Conservation (phyloP, 169 alveolate genomes). For the Cryptosporidium canis region DNA sequence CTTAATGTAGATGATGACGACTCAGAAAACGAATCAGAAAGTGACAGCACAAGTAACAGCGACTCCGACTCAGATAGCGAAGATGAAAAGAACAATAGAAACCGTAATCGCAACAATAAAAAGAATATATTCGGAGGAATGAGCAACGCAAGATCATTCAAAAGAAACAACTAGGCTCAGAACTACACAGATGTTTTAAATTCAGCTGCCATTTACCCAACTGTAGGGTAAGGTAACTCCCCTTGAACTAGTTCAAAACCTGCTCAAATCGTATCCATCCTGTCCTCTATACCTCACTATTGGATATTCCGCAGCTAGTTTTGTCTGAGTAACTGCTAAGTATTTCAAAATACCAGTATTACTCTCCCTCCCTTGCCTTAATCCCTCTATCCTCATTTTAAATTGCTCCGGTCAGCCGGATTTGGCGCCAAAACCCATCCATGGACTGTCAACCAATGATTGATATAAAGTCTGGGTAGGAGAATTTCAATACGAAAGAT, state of each 20-base stretch:
- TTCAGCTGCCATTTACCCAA: background rate
- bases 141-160: conserved; percentile 60
- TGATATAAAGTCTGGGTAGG: background rate
- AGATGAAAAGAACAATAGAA: background rate
- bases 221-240: background rate
- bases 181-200: background rate
- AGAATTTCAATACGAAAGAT: background rate
- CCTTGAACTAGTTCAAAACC: no score
- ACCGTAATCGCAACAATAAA: background rate
- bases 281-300: no score
- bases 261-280: no score
- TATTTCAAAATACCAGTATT: background rate
- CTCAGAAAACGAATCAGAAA: conserved; percentile 9
- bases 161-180: conserved; percentile 22
- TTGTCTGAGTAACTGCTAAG: no score
- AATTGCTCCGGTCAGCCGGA: no score
- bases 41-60: background rate
- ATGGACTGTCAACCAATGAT: background rate
- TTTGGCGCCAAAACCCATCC: background rate
- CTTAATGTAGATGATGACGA: conserved; percentile 55
- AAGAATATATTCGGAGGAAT: background rate
- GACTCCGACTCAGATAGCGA: background rate
- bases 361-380: background rate
- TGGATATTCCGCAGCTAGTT: no score
- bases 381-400: background rate